Evolutionary conservation across 2,329 filamentous ascomycete species (phyloP), one percentile per base, ranked within the genome.

Genomic region (Fusarium hainanense): DNA sequence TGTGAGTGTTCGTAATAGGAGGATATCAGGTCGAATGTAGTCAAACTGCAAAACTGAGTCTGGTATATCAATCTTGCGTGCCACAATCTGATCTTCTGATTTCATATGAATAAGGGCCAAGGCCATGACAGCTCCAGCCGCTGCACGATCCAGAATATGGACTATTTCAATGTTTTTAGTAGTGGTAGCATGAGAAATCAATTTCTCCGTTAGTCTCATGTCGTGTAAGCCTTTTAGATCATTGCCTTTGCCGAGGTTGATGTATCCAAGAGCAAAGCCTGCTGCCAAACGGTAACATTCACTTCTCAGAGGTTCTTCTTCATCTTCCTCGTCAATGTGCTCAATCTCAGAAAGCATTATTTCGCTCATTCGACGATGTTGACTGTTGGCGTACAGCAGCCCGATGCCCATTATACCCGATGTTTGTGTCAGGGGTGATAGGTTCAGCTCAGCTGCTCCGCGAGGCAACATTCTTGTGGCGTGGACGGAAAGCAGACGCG

Each of bases 331-430:
- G 46, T 96, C 93, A 54, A 93, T 87, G 68, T 94, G 92, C 77
- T 98, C 94, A 65, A 99, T 96, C 78, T 99, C 96, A 0, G 95
- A 98, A 52, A 99, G 88, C 93, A 99, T 98, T 20, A 98, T 93
- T 78, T 99, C 96, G 77, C 94, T 98, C 96, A 99, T 99, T 40
- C 97, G 90, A 30, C 97, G 92, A 80, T 99, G 97, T 75, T 98
- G 95, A 28, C 94, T 98, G 77, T 94, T 92, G 81, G 92, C 97
- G 79, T 98, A 99, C 2, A 99, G 84, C 42, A 99, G 82, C 1
- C 96, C 96, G 70, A 99, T 97, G 3, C 96, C 96, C 93, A 99
- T 97, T 43, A 99, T 92, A 21, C 94, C 96, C 2, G 95, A 96
- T 0, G 96, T 98, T 79, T 99, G 96, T 1, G 95, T 98, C 20